phyloP scores from a whole-genome alignment of 108 stramenopile species.

The Cylindrotheca fusiformis region DNA sequence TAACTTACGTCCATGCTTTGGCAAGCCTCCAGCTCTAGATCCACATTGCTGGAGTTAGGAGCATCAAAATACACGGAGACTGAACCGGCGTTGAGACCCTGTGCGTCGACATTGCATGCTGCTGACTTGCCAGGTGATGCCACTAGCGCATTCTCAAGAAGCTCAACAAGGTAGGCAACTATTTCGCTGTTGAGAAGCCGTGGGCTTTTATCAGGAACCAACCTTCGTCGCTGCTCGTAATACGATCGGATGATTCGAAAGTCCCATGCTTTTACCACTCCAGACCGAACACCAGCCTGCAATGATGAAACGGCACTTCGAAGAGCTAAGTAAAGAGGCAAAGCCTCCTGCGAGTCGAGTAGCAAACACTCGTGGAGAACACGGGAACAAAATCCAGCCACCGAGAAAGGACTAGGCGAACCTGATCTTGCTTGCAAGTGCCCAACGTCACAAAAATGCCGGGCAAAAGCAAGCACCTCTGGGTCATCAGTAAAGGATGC shows the following conservation, averaged over 20 bases:
- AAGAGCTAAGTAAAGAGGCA: constrained; percentile 54
- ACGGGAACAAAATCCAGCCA: constrained; percentile 48
- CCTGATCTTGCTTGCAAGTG: constrained; percentile 17
- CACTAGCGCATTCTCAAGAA: constrained; percentile 11
- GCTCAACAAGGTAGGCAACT: constrained; percentile 22
- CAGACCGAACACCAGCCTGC: constrained; percentile 2
- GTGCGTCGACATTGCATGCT: too few species aligned
- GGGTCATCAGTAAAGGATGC: constrained; percentile 75
- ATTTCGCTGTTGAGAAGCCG: constrained; percentile 29
- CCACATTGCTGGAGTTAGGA: too few species aligned
- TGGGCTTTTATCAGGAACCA: background rate
- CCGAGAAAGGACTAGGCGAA: constrained; percentile 4
- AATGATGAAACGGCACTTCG: constrained; percentile 31
- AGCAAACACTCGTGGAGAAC: constrained; percentile 59
- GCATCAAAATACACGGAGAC: too few species aligned
- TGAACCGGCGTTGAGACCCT: too few species aligned
- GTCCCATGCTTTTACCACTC: constrained; percentile 21
- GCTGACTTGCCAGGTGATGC: background rate
- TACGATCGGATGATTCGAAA: constrained; percentile 28
- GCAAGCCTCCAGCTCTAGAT: too few species aligned
- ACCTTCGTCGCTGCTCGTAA: constrained; percentile 5
- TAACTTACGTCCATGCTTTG: background rate
- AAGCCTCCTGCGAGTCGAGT: constrained; percentile 48
- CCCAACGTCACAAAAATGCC: constrained; percentile 57
- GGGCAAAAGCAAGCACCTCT: constrained; percentile 51